These are phyloP conservation scores for Podospora tetraspora DNA, from an alignment of 495 filamentous ascomycete genomes.

Conservation along the genomic window DNA sequence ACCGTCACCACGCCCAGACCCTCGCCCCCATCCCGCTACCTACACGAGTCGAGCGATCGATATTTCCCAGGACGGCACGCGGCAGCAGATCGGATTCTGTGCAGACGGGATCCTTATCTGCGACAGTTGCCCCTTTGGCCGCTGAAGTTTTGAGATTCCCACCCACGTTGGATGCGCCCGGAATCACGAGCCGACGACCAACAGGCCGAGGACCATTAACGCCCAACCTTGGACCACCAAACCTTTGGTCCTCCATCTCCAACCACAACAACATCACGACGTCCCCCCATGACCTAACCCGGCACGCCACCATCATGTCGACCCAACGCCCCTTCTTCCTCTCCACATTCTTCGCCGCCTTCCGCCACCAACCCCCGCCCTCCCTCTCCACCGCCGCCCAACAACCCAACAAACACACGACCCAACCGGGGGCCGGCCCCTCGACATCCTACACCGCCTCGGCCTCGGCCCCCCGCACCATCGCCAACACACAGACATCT, in stretches of 20 bases:
- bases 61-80: neutral
- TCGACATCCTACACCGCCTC: slow-evolving; percentile 18
- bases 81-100: neutral
- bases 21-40: neutral
- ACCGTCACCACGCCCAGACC: neutral
- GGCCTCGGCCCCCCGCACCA: slow-evolving; percentile 24
- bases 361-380: slow-evolving; percentile 48
- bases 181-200: neutral
- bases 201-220: neutral
- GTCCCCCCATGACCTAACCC: neutral
- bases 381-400: slow-evolving; percentile 30
- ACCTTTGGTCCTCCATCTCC: neutral
- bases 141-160: neutral
- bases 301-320: slow-evolving; percentile 43
- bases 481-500: slow-evolving; percentile 18
- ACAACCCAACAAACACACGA: slow-evolving; percentile 40
- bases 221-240: neutral
- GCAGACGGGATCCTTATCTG: neutral
- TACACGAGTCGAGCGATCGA: neutral
- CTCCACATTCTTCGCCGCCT: slow-evolving; percentile 79
- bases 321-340: slow-evolving; percentile 78
- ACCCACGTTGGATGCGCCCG: neutral
- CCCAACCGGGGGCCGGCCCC: slow-evolving; percentile 27
- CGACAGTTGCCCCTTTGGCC: neutral
- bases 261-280: neutral